These are phyloP conservation scores for Botrytis medusae DNA, from an alignment of 2,329 filamentous ascomycete genomes.

Conservation along the genomic window DNA sequence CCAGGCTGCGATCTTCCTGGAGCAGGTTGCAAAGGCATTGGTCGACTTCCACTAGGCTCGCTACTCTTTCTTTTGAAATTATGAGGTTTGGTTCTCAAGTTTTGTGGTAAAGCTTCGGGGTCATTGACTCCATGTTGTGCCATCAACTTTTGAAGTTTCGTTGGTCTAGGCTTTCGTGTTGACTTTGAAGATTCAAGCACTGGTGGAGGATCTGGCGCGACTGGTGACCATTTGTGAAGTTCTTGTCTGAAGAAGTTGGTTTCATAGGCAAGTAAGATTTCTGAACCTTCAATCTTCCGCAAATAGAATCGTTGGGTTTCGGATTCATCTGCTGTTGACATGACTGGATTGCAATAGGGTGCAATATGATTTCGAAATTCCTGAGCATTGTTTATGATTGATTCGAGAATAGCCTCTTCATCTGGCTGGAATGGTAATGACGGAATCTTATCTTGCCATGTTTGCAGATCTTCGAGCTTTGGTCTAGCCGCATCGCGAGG, in stretches of 20 bases:
- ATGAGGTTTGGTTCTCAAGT: conserved; percentile 44
- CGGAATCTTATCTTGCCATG: conserved; percentile 81
- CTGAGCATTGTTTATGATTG: conserved; percentile 81
- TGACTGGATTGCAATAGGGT: conserved; percentile 75
- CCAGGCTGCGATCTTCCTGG: conserved; percentile 38
- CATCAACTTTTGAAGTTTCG: conserved; percentile 95
- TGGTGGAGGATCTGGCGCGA: conserved; percentile 82
- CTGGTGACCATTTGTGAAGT: conserved; percentile 90
- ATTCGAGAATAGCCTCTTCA: conserved; percentile 82
- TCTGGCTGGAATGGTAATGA: conserved; percentile 90
- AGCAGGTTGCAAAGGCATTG: conserved; percentile 37
- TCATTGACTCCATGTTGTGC: conserved; percentile 84
- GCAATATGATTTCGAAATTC: conserved; percentile 81
- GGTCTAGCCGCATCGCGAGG: conserved; percentile 93
- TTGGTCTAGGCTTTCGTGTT: conserved; percentile 91
- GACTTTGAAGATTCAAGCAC: conserved; percentile 84
- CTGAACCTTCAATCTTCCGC: conserved; percentile 94
- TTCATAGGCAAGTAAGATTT: conserved; percentile 86
- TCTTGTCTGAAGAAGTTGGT: conserved; percentile 98
- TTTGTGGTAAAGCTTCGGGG: conserved; percentile 83
- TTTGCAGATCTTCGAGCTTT: conserved; percentile 84
- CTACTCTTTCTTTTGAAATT: conserved; percentile 39
- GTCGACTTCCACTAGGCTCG: conserved; percentile 36
- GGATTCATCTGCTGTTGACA: conserved; percentile 81
- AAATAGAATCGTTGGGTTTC: conserved; percentile 92